phyloP scores from a whole-genome alignment of 2,329 filamentous ascomycete genomes.

The Penicillium nordicum region DNA sequence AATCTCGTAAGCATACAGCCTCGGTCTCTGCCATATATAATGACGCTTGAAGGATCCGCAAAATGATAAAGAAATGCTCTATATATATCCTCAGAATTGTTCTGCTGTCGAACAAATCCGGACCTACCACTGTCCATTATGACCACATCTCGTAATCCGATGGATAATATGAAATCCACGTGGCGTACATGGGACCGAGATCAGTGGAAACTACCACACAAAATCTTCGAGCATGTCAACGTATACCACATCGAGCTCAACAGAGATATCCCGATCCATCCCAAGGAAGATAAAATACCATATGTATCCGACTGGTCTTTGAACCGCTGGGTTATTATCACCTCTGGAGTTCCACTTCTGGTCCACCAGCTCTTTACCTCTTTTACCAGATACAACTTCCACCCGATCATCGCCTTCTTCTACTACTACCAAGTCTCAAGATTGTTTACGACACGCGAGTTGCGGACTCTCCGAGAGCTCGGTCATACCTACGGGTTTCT shows the following conservation, averaged over 20 bases:
- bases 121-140: too few species aligned
- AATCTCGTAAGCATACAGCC: too few species aligned
- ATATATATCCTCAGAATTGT: too few species aligned
- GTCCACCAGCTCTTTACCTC: background rate
- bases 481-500: background rate
- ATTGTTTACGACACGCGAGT: background rate
- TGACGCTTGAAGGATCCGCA: too few species aligned
- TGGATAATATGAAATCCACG: too few species aligned
- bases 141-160: too few species aligned
- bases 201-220: too few species aligned
- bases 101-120: too few species aligned
- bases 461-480: background rate
- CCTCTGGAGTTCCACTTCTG: background rate
- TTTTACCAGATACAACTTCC: background rate
- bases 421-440: conserved; percentile 2
- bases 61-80: too few species aligned
- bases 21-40: too few species aligned
- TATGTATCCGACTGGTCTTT: background rate
- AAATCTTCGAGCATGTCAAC: background rate
- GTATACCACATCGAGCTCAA: conserved; percentile 1
- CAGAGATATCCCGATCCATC: background rate
- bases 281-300: background rate
- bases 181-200: too few species aligned
- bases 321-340: conserved; percentile 1
- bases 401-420: background rate